These are phyloP conservation scores for Vicia faba DNA, from an alignment of 306 rosid species.

Conservation along the genomic window DNA sequence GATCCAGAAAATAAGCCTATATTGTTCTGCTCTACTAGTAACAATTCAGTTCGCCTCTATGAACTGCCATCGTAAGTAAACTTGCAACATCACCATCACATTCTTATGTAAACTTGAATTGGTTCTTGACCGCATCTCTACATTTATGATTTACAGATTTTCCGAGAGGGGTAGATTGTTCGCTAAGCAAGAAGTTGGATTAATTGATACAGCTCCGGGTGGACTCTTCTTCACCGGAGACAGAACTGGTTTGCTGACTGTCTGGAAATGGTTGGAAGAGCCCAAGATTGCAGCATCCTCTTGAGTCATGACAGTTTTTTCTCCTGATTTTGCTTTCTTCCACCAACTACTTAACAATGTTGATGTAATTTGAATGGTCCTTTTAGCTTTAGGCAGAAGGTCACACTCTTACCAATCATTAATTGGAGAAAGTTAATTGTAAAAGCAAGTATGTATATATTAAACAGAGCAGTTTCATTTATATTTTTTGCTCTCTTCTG, in stretches of 20 bases:
- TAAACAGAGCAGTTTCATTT: neutral
- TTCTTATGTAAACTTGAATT: neutral
- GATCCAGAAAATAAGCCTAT: slow-evolving; percentile 37
- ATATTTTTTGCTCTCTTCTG: neutral
- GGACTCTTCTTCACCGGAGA: slow-evolving; percentile 55
- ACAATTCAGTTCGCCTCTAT: slow-evolving; percentile 46
- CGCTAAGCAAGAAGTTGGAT: slow-evolving; percentile 36
- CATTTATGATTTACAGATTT: slow-evolving; percentile 36
- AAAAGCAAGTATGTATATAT: neutral
- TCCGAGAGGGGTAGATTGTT: slow-evolving; percentile 46
- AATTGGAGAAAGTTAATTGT: neutral
- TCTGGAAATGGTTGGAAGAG: slow-evolving; percentile 39
- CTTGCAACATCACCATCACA: neutral
- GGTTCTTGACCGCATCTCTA: neutral
- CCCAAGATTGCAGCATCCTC: slow-evolving; percentile 1
- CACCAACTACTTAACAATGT: neutral
- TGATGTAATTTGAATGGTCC: neutral
- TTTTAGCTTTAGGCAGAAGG: neutral
- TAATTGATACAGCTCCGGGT: slow-evolving; percentile 33
- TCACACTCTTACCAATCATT: neutral
- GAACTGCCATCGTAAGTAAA: slow-evolving; percentile 55
- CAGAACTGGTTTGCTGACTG: slow-evolving; percentile 41
- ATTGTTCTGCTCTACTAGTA: slow-evolving; percentile 42
- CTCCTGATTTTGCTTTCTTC: neutral
- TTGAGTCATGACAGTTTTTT: neutral